Evolutionary conservation across 164 flowering plant genomes (phyloP).

Genomic region (Sextonia rubra): DNA sequence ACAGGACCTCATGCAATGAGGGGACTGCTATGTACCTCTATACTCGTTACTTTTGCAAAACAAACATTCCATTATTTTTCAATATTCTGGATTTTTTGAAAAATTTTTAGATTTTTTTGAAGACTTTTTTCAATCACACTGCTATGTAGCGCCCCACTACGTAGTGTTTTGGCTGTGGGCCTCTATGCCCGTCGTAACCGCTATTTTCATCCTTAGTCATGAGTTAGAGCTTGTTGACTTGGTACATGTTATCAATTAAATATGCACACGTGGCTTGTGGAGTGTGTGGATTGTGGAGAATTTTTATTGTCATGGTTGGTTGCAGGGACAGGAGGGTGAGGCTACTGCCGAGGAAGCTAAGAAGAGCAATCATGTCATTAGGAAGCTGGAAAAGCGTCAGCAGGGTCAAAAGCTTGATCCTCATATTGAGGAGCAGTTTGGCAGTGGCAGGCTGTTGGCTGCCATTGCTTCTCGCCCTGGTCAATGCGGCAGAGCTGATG

Average conservation of each 20-base stretch:
- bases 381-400: slow-evolving; percentile 18
- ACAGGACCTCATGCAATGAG: too few species aligned
- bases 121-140: too few species aligned
- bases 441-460: slow-evolving; percentile 17
- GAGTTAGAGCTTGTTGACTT: too few species aligned
- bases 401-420: slow-evolving; percentile 17
- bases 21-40: too few species aligned
- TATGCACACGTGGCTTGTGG: not conserved
- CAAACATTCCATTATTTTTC: too few species aligned
- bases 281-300: not conserved
- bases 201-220: too few species aligned
- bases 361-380: slow-evolving; percentile 18
- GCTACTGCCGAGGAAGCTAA: slow-evolving; percentile 11
- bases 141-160: too few species aligned
- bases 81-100: too few species aligned
- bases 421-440: slow-evolving; percentile 19
- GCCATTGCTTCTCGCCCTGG: slow-evolving; percentile 22
- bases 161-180: too few species aligned
- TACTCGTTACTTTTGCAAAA: too few species aligned
- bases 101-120: too few species aligned
- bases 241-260: not conserved
- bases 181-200: too few species aligned
- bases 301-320: not conserved
- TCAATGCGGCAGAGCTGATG: slow-evolving; percentile 21
- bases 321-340: slow-evolving; percentile 14